Evolutionary conservation across 768 basidiomycete species (phyloP).

Genomic region (Phaffia tasmanica): DNA sequence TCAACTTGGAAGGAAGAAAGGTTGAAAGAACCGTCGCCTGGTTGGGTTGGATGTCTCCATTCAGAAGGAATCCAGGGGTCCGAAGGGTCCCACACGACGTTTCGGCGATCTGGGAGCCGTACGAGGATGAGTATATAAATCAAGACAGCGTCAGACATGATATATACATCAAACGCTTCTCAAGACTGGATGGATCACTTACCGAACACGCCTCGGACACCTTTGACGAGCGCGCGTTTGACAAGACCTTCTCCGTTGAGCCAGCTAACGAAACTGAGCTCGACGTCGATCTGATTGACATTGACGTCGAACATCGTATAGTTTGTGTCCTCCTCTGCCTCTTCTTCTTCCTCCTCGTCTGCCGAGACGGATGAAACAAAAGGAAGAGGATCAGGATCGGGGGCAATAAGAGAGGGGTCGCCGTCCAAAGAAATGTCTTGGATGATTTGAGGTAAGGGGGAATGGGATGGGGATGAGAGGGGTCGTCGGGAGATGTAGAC

Average conservation of each 20-base stretch:
- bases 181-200: conserved; percentile 31
- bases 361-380: conserved; percentile 4
- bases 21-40: conserved; percentile 68
- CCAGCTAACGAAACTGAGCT: conserved; percentile 81
- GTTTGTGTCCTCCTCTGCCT: conserved; percentile 41
- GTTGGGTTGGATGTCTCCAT: conserved; percentile 60
- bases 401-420: not conserved
- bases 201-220: conserved; percentile 89
- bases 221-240: conserved; percentile 79
- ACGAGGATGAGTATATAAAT: not conserved
- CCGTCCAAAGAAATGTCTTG: conserved; percentile 1
- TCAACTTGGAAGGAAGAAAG: conserved; percentile 79
- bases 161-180: not conserved
- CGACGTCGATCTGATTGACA: conserved; percentile 91
- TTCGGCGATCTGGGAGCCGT: conserved; percentile 58
- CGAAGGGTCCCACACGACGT: conserved; percentile 72
- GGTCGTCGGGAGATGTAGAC: conserved; percentile 85
- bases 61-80: conserved; percentile 66
- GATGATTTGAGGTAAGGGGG: conserved; percentile 21
- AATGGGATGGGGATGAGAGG: conserved; percentile 28
- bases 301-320: conserved; percentile 87
- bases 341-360: conserved; percentile 18
- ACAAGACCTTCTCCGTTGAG: conserved; percentile 89
- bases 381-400: conserved; percentile 13
- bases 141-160: not conserved